These are phyloP conservation scores for Trypanosomatidae sp. DNA, from an alignment of 208 protist genomes.

Conservation along the genomic window DNA sequence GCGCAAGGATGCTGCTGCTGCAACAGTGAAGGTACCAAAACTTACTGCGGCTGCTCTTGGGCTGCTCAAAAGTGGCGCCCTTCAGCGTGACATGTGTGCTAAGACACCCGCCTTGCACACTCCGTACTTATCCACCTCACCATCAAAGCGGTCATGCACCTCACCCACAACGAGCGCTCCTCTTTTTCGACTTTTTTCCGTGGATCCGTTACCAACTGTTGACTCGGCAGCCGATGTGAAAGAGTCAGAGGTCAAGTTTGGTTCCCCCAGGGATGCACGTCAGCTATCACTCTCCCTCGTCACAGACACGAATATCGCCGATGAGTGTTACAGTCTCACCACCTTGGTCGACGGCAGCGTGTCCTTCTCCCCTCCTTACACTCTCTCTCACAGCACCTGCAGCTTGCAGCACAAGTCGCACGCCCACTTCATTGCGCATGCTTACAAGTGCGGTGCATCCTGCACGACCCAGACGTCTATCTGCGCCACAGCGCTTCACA, in stretches of 20 bases:
- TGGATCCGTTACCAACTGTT: neutral
- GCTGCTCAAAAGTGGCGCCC: neutral
- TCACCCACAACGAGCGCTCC: neutral
- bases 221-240: neutral
- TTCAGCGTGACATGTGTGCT: neutral
- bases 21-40: neutral
- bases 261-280: neutral
- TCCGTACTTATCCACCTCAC: neutral
- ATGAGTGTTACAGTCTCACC: slow-evolving; percentile 12
- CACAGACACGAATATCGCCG: slow-evolving; percentile 22
- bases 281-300: slow-evolving; percentile 7
- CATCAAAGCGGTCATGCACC: slow-evolving; percentile 4
- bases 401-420: neutral
- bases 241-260: neutral
- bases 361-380: neutral
- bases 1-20: neutral
- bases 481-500: neutral
- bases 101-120: neutral
- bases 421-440: neutral
- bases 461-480: neutral
- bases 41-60: neutral
- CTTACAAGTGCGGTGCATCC: neutral
- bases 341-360: slow-evolving; percentile 2
- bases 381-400: neutral
- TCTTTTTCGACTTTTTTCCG: neutral